phyloP scores from a whole-genome alignment of 1,139 yeast species.

The Taphrina betulina region DNA sequence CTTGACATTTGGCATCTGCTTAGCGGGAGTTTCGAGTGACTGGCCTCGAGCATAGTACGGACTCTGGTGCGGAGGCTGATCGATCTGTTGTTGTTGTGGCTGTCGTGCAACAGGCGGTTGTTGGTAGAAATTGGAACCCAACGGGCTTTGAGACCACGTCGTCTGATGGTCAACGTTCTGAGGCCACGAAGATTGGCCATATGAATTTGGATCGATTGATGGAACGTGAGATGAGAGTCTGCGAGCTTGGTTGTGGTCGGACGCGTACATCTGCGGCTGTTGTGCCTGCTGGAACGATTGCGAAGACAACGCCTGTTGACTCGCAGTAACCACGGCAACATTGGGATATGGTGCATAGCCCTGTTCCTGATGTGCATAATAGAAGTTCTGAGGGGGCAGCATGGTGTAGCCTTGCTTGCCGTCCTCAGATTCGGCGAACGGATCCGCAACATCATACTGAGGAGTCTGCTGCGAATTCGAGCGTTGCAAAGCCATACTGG shows the following conservation, averaged over 20 bases:
- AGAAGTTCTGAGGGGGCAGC: conserved; percentile 14
- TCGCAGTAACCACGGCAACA: conserved; percentile 11
- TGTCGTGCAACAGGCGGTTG: not conserved
- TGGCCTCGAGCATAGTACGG: not conserved
- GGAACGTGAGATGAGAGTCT: not conserved
- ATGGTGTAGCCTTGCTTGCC: conserved; percentile 8
- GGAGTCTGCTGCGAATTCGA: conserved; percentile 1
- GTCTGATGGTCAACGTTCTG: conserved; percentile 2
- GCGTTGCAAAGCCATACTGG: conserved; percentile 6
- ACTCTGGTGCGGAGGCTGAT: not conserved
- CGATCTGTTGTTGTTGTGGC: not conserved
- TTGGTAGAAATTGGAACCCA: not conserved
- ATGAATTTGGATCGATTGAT: not conserved
- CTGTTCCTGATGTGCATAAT: not conserved
- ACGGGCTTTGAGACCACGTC: not conserved
- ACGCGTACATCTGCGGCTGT: conserved; percentile 15
- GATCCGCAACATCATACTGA: conserved; percentile 7
- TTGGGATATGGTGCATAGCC: conserved; percentile 1
- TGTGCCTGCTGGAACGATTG: conserved; percentile 9
- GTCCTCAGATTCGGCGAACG: conserved; percentile 1
- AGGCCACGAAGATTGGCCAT: conserved; percentile 4
- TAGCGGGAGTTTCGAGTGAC: conserved; percentile 3
- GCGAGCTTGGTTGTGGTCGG: conserved; percentile 4
- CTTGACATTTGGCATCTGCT: not conserved
- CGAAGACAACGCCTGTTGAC: not conserved